A percentile compares a stretch with the other conserved stretches of the same genome.
phyloP scores from a whole-genome alignment of 31 red algal genomes.

The Endocladia muricata region DNA sequence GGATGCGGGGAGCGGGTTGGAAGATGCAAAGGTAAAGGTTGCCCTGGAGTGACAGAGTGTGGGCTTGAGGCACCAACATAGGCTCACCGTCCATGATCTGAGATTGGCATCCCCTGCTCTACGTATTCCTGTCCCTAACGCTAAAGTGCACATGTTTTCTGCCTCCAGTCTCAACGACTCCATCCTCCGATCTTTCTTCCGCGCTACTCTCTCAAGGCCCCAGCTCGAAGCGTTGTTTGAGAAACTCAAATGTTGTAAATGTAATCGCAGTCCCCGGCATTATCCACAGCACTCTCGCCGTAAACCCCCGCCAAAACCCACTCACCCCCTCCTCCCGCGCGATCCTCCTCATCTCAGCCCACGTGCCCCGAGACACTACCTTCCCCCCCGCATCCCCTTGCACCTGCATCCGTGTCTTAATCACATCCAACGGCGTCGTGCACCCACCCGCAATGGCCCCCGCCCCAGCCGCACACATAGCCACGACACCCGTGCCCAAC shows the following conservation, averaged over 20 bases:
- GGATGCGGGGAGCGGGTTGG: no score
- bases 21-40: no score
- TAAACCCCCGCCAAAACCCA: constrained; percentile 75
- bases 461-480: constrained; percentile 65
- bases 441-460: constrained; percentile 83
- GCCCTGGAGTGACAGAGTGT: no score
- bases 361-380: constrained; percentile 38
- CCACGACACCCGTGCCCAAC: constrained; percentile 32
- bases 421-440: constrained; percentile 92
- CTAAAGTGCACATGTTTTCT: no score
- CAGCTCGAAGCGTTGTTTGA: constrained; percentile 60
- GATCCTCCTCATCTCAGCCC: constrained; percentile 63
- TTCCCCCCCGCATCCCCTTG: constrained; percentile 61
- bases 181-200: not conserved
- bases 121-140: no score
- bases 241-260: constrained; percentile 89
- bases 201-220: not conserved
- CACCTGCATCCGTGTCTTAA: constrained; percentile 96
- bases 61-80: no score
- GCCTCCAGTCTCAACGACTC: no score
- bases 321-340: constrained; percentile 62
- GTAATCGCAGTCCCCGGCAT: constrained; percentile 91
- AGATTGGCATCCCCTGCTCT: no score
- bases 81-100: no score
- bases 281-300: constrained; percentile 95